A percentile compares a stretch with the other conserved stretches of the same genome.
These are phyloP conservation scores for Linanthus parryae DNA, from an alignment of 148 eudicot genomes.

Conservation along the genomic window DNA sequence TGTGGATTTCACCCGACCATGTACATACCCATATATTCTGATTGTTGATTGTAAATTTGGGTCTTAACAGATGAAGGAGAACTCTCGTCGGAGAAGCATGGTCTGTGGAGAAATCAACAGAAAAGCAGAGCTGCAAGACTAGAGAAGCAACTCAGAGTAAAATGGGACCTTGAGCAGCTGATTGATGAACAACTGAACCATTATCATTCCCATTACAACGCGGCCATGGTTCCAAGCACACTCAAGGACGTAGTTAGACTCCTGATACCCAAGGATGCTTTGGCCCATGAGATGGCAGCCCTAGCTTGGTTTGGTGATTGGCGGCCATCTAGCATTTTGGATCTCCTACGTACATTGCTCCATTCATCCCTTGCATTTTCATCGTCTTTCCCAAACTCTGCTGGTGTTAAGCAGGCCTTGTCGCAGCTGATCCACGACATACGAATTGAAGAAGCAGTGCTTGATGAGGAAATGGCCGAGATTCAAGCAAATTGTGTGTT, in stretches of 20 bases:
- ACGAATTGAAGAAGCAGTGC: slow-evolving; percentile 75
- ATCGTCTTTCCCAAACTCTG: slow-evolving; percentile 24
- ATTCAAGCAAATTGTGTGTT: slow-evolving; percentile 78
- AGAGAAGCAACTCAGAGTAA: slow-evolving; percentile 68
- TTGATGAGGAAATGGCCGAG: slow-evolving; percentile 92
- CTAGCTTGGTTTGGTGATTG: slow-evolving; percentile 89
- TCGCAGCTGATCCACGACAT: slow-evolving; percentile 56
- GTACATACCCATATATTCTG: too few relatives aligned
- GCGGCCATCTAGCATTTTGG: slow-evolving; percentile 80
- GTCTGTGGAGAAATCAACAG: slow-evolving; percentile 62
- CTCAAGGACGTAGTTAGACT: slow-evolving; percentile 61
- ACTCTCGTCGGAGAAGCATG: slow-evolving; percentile 25
- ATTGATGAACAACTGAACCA: slow-evolving; percentile 64
- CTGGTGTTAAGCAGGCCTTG: slow-evolving; percentile 33
- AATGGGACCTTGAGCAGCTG: slow-evolving; percentile 57
- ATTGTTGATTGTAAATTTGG: too few relatives aligned
- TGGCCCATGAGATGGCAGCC: slow-evolving; percentile 60
- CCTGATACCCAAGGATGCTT: slow-evolving; percentile 62
- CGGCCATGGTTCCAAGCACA: slow-evolving; percentile 39
- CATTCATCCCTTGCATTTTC: slow-evolving; percentile 29
- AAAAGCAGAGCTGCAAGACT: slow-evolving; percentile 54
- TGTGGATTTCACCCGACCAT: too few relatives aligned
- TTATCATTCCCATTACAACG: slow-evolving; percentile 45
- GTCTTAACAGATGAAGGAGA: too few relatives aligned
- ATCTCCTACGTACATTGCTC: slow-evolving; percentile 45